Evolutionary conservation across 345 rosid genomes (phyloP).

Genomic region (Ailanthus altissimus): DNA sequence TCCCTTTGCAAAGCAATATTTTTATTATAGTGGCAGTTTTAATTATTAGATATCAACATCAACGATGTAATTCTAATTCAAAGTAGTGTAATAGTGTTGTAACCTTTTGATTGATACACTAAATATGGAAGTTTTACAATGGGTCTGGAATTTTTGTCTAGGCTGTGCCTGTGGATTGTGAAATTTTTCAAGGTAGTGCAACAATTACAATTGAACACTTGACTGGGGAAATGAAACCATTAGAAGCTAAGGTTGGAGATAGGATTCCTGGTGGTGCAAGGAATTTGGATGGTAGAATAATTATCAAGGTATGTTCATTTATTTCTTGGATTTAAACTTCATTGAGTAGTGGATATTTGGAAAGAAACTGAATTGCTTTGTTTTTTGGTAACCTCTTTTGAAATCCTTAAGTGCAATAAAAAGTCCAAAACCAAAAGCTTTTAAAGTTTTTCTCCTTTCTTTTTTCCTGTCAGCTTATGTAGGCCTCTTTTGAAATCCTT

Average conservation of each 20-base stretch:
- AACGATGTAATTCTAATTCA: background rate
- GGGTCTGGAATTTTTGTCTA: slow-evolving; percentile 26
- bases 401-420: background rate
- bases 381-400: background rate
- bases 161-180: slow-evolving; percentile 94
- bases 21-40: background rate
- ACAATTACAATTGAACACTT: slow-evolving; percentile 95
- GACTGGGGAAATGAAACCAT: slow-evolving; percentile 94
- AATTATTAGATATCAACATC: background rate
- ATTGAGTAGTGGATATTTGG: background rate
- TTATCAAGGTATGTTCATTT: slow-evolving; percentile 63
- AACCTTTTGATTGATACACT: background rate
- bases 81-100: background rate
- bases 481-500: slow-evolving; percentile 6
- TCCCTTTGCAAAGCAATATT: background rate
- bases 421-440: slow-evolving; percentile 13
- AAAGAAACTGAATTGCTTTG: slow-evolving; percentile 15
- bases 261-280: slow-evolving; percentile 95
- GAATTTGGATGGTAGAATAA: slow-evolving; percentile 95
- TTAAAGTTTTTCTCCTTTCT: background rate
- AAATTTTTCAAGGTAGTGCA: slow-evolving; percentile 85
- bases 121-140: background rate
- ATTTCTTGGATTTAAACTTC: background rate
- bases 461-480: slow-evolving; percentile 1
- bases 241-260: slow-evolving; percentile 86